Conservation (phyloP, 2,329 filamentous ascomycete species). For the Teratosphaeria pseudoeucalypti region DNA sequence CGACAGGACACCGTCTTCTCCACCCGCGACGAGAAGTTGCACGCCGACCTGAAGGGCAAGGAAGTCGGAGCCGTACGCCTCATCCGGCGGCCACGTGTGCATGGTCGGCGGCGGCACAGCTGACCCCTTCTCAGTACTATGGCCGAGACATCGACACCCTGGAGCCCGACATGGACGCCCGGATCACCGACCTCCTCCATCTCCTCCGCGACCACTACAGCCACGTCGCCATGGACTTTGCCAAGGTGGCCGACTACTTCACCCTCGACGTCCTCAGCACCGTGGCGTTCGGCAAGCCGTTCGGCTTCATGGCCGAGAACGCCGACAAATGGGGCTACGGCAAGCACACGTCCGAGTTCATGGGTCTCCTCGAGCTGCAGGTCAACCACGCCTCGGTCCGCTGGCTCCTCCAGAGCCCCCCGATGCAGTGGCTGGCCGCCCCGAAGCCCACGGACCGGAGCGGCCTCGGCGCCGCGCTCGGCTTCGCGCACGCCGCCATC, state of each 20-base stretch:
- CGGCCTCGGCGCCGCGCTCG: constrained; percentile 18
- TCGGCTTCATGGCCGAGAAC: constrained; percentile 43
- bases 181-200: constrained; percentile 37
- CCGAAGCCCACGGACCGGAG: constrained; percentile 19
- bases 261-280: constrained; percentile 48
- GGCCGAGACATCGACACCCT: constrained; percentile 45
- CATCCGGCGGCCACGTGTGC: constrained; percentile 25
- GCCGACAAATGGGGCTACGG: constrained; percentile 30
- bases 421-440: constrained; percentile 14
- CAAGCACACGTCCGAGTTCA: constrained; percentile 12
- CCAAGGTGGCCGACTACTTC: constrained; percentile 42
- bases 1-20: constrained; percentile 46
- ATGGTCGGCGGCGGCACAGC: constrained; percentile 26
- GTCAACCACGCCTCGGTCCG: constrained; percentile 16
- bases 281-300: constrained; percentile 42
- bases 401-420: constrained; percentile 11
- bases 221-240: constrained; percentile 37
- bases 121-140: constrained; percentile 36
- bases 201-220: constrained; percentile 42
- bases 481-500: constrained; percentile 16
- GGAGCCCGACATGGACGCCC: constrained; percentile 40
- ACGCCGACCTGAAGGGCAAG: constrained; percentile 37
- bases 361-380: constrained; percentile 15
- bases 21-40: constrained; percentile 39
- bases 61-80: background rate